A percentile compares a stretch with the other conserved stretches of the same genome.
Conservation (phyloP, 2,329 filamentous ascomycete genomes). For the Ceratocystiopsis sp. region DNA sequence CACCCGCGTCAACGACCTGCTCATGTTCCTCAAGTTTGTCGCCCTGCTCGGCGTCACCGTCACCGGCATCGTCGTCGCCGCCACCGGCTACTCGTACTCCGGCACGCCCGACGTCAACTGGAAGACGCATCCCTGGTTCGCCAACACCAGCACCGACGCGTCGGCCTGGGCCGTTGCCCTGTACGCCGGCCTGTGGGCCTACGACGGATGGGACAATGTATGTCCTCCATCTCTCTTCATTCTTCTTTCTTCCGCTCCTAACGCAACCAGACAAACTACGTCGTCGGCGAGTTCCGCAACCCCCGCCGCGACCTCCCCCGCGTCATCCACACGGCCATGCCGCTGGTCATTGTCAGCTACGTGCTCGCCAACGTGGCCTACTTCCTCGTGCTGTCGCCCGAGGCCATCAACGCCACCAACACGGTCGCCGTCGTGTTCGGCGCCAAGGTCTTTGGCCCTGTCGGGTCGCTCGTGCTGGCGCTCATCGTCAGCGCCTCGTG, state of each 20-base stretch:
- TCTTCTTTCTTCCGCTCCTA: too few species aligned
- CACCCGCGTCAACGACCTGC: constrained; percentile 71
- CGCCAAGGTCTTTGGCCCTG: constrained; percentile 68
- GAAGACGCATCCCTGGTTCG: constrained; percentile 80
- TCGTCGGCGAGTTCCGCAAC: constrained; percentile 91
- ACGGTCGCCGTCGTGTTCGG: constrained; percentile 95
- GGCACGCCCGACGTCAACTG: constrained; percentile 65
- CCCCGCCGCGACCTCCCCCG: constrained; percentile 76
- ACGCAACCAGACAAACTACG: constrained; percentile 57
- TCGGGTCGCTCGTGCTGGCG: constrained; percentile 69
- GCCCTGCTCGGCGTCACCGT: constrained; percentile 75
- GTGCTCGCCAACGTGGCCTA: constrained; percentile 84
- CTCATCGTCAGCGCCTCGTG: constrained; percentile 82
- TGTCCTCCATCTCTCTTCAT: too few species aligned
- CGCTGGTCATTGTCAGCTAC: constrained; percentile 79
- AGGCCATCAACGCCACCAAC: constrained; percentile 70
- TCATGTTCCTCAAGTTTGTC: constrained; percentile 96
- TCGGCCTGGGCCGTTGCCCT: constrained; percentile 86
- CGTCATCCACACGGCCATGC: constrained; percentile 93
- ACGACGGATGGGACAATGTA: constrained; percentile 90
- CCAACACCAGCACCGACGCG: constrained; percentile 60
- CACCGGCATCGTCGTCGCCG: constrained; percentile 74
- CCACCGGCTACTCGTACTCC: constrained; percentile 58
- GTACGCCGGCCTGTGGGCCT: constrained; percentile 94
- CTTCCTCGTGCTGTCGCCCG: constrained; percentile 76